A percentile compares a stretch with the other conserved stretches of the same genome.
Conservation (phyloP, 106 monocot genomes). For the Xerophyta viscosa region DNA sequence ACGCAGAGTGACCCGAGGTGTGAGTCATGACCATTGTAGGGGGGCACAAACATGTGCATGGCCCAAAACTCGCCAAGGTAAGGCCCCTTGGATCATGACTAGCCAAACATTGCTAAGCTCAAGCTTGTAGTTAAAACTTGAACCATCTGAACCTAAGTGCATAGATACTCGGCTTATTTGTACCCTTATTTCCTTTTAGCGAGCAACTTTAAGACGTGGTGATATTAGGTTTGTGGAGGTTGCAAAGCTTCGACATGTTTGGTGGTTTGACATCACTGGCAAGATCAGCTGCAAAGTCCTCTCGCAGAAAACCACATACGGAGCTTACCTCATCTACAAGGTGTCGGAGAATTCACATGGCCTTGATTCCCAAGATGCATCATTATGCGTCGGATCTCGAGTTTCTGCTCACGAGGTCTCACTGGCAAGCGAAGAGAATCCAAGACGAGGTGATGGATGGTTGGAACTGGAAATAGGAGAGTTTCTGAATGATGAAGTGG, state of each 20-base stretch:
- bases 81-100: too few species aligned
- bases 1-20: too few species aligned
- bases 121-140: too few species aligned
- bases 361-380: constrained; percentile 27
- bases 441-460: constrained; percentile 1
- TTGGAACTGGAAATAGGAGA: constrained; percentile 46
- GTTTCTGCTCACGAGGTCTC: background rate
- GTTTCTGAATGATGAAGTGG: constrained; percentile 25
- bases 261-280: constrained; percentile 62
- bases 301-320: constrained; percentile 42
- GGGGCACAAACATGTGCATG: too few species aligned
- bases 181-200: background rate
- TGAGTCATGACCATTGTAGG: too few species aligned
- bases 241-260: constrained; percentile 47
- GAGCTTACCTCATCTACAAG: constrained; percentile 50
- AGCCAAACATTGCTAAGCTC: too few species aligned
- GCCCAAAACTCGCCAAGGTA: too few species aligned
- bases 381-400: constrained; percentile 13
- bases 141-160: too few species aligned
- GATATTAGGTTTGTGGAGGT: constrained; percentile 57
- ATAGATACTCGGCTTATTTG: too few species aligned
- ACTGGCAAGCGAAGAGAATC: background rate
- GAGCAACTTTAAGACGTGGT: background rate
- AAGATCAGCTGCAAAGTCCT: constrained; percentile 28
- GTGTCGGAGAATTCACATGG: constrained; percentile 5